These are phyloP conservation scores for Zangia roseola DNA, from an alignment of 768 basidiomycete species.

Conservation along the genomic window DNA sequence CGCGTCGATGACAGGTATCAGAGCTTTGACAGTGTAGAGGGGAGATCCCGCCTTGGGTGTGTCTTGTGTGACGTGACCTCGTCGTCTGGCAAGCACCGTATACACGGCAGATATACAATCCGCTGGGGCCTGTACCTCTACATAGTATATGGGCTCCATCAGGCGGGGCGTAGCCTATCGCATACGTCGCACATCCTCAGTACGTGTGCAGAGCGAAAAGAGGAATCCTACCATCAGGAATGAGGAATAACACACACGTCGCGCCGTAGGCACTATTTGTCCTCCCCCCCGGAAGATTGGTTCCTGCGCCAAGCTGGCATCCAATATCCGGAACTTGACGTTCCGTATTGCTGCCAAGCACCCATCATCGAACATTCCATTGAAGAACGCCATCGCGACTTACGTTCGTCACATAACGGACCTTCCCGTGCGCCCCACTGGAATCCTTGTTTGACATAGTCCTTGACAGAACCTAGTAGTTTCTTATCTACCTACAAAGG, in stretches of 20 bases:
- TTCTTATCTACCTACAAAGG: constrained; percentile 83
- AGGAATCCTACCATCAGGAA: constrained; percentile 85
- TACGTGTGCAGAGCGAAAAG: constrained; percentile 8
- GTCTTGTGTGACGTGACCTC: constrained; percentile 99
- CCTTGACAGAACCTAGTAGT: constrained; percentile 81
- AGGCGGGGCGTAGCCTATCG: constrained; percentile 88
- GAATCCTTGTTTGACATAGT: constrained; percentile 98
- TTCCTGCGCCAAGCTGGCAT: constrained; percentile 89
- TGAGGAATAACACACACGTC: constrained; percentile 97
- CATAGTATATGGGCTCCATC: constrained; percentile 98
- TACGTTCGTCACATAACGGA: constrained; percentile 97
- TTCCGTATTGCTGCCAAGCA: constrained; percentile 83
- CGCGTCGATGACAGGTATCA: constrained; percentile 97
- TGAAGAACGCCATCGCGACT: constrained; percentile 38
- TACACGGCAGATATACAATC: constrained; percentile 99
- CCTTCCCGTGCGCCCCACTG: constrained; percentile 99
- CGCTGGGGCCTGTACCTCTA: constrained; percentile 98
- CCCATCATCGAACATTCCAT: constrained; percentile 1
- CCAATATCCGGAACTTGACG: constrained; percentile 95
- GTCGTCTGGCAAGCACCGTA: constrained; percentile 94
- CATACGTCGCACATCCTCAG: background rate
- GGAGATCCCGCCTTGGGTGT: constrained; percentile 98
- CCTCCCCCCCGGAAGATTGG: constrained; percentile 98
- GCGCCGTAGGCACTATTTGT: constrained; percentile 98
- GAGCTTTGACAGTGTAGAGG: constrained; percentile 94